These are phyloP conservation scores for Adenanthera pavonina DNA, from an alignment of 306 rosid genomes.

Conservation along the genomic window DNA sequence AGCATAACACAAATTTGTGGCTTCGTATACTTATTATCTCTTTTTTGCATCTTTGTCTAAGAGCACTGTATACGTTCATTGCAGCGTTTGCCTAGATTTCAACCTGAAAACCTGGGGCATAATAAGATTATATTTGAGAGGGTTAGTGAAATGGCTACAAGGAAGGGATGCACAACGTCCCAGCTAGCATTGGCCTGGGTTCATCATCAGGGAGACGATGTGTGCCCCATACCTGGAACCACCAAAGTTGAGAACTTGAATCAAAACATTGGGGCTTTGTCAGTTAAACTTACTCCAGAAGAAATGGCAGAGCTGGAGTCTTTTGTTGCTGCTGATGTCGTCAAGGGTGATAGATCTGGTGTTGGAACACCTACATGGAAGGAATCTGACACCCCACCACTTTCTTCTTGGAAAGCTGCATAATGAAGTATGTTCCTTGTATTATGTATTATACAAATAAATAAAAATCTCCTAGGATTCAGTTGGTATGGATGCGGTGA, in stretches of 20 bases:
- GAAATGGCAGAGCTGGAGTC: slow-evolving; percentile 71
- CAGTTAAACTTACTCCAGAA: slow-evolving; percentile 61
- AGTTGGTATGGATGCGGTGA: slow-evolving; percentile 40
- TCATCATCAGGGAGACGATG: slow-evolving; percentile 63
- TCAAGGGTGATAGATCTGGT: slow-evolving; percentile 53
- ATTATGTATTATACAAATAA: not conserved
- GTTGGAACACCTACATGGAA: slow-evolving; percentile 36
- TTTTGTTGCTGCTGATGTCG: slow-evolving; percentile 47
- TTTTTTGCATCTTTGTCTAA: not conserved
- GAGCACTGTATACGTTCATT: not conserved
- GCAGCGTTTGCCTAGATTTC: slow-evolving; percentile 63
- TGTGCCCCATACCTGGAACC: slow-evolving; percentile 62
- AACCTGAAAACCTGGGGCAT: slow-evolving; percentile 61
- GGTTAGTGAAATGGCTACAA: slow-evolving; percentile 63
- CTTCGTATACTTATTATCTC: too few species aligned
- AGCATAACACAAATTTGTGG: too few species aligned
- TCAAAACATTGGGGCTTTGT: slow-evolving; percentile 64
- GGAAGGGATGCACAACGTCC: slow-evolving; percentile 66
- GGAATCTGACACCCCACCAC: slow-evolving; percentile 61
- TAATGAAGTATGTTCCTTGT: not conserved
- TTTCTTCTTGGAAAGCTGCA: slow-evolving; percentile 55
- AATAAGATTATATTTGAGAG: slow-evolving; percentile 63
- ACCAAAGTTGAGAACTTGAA: slow-evolving; percentile 67
- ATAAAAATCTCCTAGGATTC: too few species aligned
- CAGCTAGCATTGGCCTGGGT: slow-evolving; percentile 74